Evolutionary conservation across 257 asterid species (phyloP), one percentile per base, ranked within the genome.

Genomic region (Salvia splendens): DNA sequence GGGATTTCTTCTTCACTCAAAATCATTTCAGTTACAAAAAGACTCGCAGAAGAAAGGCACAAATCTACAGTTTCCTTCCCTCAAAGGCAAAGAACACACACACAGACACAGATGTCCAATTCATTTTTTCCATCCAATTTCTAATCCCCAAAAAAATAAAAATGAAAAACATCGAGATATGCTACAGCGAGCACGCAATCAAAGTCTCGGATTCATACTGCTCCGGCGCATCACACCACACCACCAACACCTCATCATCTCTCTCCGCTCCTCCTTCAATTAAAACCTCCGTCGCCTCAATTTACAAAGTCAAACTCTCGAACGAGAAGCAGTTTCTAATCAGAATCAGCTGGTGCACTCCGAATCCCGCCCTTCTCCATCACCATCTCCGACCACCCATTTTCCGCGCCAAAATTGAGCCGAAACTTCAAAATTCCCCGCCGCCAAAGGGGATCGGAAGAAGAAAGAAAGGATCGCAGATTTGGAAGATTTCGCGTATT

Each of bases 171-270:
- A 76, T 92, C 42, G 80, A 89, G 42, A 56, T 73, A 16, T 92
- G 98, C 71, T 84, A 92, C 69, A 78, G 80, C 75, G 91, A 92
- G 40, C 84, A 84, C 48, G 95, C 98, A 20, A 73, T 87, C 30
- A 83, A 87, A 60, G 88, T 89, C 8, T 82, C 98, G 11, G 86
- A 83, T 77, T 80, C 96, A 1, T 87, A 89, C 50, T 82, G 95
- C 69, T 81, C 90, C 0, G 85, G 87, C 17, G 79, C 85, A 45
- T 74, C 86, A 3, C 78, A 74, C 49, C 83, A 62, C 55, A 73
- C 73, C 40, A 73, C 72, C 45, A 53, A 43, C 43, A 64, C 32
- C 6, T 58, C 84, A 0, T 64, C 75, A 5, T 8, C 70, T 35
- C 8, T 5, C n/a, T 3, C 65, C 54, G 43, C 38, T 5, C 5